phyloP scores from a whole-genome alignment of 805 yeast species.

The Torulaspora franciscae region DNA sequence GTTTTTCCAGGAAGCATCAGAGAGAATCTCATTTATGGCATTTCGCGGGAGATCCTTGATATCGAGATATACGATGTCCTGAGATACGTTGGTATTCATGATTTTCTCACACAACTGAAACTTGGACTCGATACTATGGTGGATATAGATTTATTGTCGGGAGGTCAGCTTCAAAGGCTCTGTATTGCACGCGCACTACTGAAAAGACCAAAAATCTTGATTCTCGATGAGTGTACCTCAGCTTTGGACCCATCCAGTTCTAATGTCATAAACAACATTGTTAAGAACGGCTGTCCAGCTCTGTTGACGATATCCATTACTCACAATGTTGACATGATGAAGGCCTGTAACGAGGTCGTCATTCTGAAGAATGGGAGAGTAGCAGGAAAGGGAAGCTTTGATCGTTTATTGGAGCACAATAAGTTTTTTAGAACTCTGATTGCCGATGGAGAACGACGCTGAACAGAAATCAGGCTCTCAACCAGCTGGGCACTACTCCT shows the following conservation, averaged over 20 bases:
- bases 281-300: constrained; percentile 39
- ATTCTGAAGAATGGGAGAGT: constrained; percentile 47
- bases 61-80: constrained; percentile 39
- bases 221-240: constrained; percentile 86
- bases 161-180: constrained; percentile 86
- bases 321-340: constrained; percentile 67
- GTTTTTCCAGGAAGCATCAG: constrained; percentile 69
- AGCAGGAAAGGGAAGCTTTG: constrained; percentile 42
- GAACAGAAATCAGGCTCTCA: background rate
- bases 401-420: constrained; percentile 20
- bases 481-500: too few species aligned
- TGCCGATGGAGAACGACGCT: background rate
- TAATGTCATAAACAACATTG: constrained; percentile 44
- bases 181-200: constrained; percentile 79
- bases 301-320: constrained; percentile 60
- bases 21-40: constrained; percentile 68
- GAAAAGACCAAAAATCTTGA: constrained; percentile 56
- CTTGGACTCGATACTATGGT: constrained; percentile 56
- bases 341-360: constrained; percentile 47
- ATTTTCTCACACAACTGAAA: constrained; percentile 52
- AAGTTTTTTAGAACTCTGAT: constrained; percentile 2
- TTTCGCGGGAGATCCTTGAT: constrained; percentile 32
- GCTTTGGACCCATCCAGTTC: constrained; percentile 70
- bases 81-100: constrained; percentile 45
- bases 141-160: constrained; percentile 57